A percentile compares a stretch with the other conserved stretches of the same genome.
Conservation (phyloP, 192 early-diverging fungal genomes). For the Backusella psychrophila region DNA sequence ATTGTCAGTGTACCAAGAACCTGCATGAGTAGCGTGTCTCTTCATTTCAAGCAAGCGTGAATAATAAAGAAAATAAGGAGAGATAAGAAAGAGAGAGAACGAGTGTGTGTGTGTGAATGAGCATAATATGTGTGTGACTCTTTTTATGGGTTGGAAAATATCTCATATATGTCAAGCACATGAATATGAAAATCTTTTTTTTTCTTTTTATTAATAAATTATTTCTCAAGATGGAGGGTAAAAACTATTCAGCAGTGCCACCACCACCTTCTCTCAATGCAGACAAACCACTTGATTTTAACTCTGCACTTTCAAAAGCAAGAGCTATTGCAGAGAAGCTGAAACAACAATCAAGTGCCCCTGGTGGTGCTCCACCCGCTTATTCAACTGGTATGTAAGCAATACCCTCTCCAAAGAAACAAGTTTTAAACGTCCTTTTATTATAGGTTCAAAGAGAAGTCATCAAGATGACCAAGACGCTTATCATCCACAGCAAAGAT, state of each 20-base stretch:
- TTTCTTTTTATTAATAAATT: neutral
- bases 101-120: neutral
- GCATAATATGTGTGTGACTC: neutral
- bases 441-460: conserved; percentile 19
- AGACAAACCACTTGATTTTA: conserved; percentile 53
- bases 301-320: conserved; percentile 68
- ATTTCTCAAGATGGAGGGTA: conserved; percentile 13
- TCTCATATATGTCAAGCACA: neutral
- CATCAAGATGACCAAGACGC: conserved; percentile 23
- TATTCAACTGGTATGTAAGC: neutral
- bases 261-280: conserved; percentile 36
- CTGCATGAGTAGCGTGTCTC: conserved; percentile 59
- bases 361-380: conserved; percentile 12
- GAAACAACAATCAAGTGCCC: conserved; percentile 35
- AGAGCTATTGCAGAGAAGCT: conserved; percentile 78
- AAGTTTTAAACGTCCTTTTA: too few relatives aligned
- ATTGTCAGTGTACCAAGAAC: conserved; percentile 66
- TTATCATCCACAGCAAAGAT: conserved; percentile 12
- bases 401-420: too few relatives aligned
- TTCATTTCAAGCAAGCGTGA: conserved; percentile 11
- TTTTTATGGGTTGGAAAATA: neutral
- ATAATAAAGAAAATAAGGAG: neutral
- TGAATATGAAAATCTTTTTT: neutral
- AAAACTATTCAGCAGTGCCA: conserved; percentile 42
- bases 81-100: neutral